Conservation (phyloP, 2,329 filamentous ascomycete species). For the Albophoma yamanashiensis region DNA sequence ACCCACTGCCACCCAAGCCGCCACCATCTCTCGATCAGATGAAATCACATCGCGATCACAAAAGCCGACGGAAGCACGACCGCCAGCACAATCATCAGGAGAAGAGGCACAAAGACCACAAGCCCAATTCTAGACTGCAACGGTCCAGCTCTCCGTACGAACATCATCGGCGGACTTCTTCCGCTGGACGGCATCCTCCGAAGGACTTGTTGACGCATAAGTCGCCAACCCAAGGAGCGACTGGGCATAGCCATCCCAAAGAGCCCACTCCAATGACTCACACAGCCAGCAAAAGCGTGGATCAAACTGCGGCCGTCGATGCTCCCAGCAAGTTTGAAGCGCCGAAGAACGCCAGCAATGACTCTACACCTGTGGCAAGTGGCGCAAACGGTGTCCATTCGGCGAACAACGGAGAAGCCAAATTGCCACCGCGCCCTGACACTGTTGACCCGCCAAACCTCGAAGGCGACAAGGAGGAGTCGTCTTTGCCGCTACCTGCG, state of each 20-base stretch:
- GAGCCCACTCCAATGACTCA: not conserved
- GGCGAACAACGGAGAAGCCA: not conserved
- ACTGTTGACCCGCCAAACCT: not conserved
- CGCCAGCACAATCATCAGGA: slow-evolving; percentile 18
- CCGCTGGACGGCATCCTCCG: not conserved
- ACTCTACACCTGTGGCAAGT: not conserved
- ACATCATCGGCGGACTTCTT: not conserved
- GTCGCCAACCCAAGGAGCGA: not conserved
- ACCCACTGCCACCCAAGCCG: slow-evolving; percentile 21
- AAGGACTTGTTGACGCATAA: not conserved
- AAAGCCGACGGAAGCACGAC: slow-evolving; percentile 20
- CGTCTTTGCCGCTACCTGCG: not conserved
- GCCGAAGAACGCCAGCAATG: not conserved
- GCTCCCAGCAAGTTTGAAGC: not conserved
- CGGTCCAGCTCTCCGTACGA: not conserved
- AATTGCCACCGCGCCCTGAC: not conserved
- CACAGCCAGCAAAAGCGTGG: not conserved
- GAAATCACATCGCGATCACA: slow-evolving; percentile 16
- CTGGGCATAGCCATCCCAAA: not conserved
- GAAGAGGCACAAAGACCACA: slow-evolving; percentile 15
- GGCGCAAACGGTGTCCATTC: too few species aligned
- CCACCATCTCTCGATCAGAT: slow-evolving; percentile 16
- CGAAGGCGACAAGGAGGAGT: not conserved
- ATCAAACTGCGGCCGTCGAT: not conserved
- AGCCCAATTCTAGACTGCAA: slow-evolving; percentile 2